Evolutionary conservation across 192 early-diverging fungal species (phyloP).

Genomic region (Backusella parvicylindrica): DNA sequence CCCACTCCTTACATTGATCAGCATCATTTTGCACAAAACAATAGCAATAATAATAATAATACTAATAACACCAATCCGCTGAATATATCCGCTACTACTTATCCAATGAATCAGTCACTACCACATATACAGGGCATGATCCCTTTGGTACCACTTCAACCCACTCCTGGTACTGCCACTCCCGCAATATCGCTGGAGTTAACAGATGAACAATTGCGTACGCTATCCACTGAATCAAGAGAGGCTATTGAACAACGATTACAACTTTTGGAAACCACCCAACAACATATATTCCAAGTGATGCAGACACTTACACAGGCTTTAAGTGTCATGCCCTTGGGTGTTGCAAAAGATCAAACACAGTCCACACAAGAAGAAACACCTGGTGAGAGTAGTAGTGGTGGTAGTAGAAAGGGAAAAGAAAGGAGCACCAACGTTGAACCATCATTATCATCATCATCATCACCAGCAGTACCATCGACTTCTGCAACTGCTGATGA

Average conservation of each 20-base stretch:
- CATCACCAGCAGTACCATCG: background rate
- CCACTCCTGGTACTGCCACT: background rate
- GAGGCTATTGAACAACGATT: conserved; percentile 62
- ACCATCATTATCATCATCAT: background rate
- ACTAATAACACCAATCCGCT: background rate
- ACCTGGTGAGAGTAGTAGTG: background rate
- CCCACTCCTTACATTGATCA: background rate
- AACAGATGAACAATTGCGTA: conserved; percentile 54
- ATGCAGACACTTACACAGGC: conserved; percentile 42
- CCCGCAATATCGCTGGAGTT: background rate
- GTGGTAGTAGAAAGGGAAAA: background rate
- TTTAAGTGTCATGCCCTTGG: conserved; percentile 37
- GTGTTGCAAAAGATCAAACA: background rate
- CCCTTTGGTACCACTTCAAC: background rate
- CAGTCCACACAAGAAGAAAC: background rate
- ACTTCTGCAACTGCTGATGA: background rate
- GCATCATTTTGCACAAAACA: background rate
- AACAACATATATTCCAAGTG: conserved; percentile 53
- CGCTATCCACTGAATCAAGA: conserved; percentile 52
- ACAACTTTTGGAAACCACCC: conserved; percentile 57
- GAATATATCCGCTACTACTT: background rate
- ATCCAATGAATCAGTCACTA: conserved; percentile 1
- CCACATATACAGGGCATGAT: conserved; percentile 33
- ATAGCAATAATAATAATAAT: background rate
- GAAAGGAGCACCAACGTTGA: background rate